Conservation (phyloP, 805 yeast genomes). For the Zygosaccharomyces pseudorouxii region DNA sequence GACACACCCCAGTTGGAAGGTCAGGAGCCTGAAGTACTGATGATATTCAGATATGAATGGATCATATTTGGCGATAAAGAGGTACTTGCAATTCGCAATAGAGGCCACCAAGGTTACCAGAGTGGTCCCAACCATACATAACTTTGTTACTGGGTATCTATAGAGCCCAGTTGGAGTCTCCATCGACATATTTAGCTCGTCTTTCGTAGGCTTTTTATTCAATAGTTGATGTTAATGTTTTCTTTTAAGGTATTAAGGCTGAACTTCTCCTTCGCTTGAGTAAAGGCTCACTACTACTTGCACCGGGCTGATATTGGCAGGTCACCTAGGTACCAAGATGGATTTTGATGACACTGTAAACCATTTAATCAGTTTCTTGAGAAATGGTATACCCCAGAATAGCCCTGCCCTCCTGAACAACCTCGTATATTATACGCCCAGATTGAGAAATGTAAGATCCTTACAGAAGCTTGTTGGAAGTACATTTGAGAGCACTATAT, state of each 20-base stretch:
- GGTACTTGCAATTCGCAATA: slow-evolving; percentile 25
- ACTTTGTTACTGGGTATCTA: slow-evolving; percentile 28
- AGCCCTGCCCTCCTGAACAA: slow-evolving; percentile 20
- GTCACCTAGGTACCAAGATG: slow-evolving; percentile 4
- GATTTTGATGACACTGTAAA: slow-evolving; percentile 6
- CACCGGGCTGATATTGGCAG: not conserved
- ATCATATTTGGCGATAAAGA: slow-evolving; percentile 28
- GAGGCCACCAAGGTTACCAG: slow-evolving; percentile 29
- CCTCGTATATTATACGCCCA: slow-evolving; percentile 28
- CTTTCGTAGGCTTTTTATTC: not conserved
- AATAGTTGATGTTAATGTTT: not conserved
- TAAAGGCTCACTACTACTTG: not conserved
- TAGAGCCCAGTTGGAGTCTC: slow-evolving; percentile 23
- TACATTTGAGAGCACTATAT: slow-evolving; percentile 14
- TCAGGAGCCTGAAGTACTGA: slow-evolving; percentile 53
- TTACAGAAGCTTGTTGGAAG: slow-evolving; percentile 15
- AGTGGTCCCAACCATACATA: slow-evolving; percentile 26
- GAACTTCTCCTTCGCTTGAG: not conserved
- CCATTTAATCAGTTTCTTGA: slow-evolving; percentile 9
- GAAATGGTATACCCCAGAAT: not conserved
- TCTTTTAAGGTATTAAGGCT: not conserved
- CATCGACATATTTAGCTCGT: slow-evolving; percentile 15
- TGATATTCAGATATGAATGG: slow-evolving; percentile 52
- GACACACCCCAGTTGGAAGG: slow-evolving; percentile 49
- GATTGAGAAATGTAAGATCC: slow-evolving; percentile 13